Conservation (phyloP, 106 monocot species). For the Phalaenopsis aphrodite region DNA sequence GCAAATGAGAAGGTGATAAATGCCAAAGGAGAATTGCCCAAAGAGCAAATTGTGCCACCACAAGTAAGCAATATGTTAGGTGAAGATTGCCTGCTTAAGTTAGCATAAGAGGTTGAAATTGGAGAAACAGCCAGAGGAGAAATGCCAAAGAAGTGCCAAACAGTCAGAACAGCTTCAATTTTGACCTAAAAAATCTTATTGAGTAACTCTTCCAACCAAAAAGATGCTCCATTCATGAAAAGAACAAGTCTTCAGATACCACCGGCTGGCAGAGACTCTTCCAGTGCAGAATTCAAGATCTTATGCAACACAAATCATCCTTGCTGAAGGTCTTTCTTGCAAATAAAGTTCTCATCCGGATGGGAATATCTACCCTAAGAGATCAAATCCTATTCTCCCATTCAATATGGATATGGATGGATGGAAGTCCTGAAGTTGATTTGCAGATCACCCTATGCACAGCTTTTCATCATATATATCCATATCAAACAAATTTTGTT, state of each 20-base stretch:
- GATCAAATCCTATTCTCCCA: not conserved
- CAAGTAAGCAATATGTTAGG: not conserved
- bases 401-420: not conserved
- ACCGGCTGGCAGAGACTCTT: not conserved
- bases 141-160: not conserved
- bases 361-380: not conserved
- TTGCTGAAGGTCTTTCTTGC: constrained; percentile 1
- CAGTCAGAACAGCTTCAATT: not conserved
- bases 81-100: not conserved
- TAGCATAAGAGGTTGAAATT: not conserved
- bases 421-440: not conserved
- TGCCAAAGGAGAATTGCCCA: constrained; percentile 12
- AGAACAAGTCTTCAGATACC: not conserved
- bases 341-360: not conserved
- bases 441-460: not conserved
- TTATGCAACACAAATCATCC: not conserved
- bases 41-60: not conserved
- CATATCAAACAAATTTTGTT: not conserved
- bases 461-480: constrained; percentile 8
- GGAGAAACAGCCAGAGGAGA: not conserved
- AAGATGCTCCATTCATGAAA: not conserved
- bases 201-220: not conserved
- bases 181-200: not conserved
- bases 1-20: constrained; percentile 4
- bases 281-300: not conserved